Evolutionary conservation across 768 basidiomycete species (phyloP).

Genomic region (Collybiopsis confluens): DNA sequence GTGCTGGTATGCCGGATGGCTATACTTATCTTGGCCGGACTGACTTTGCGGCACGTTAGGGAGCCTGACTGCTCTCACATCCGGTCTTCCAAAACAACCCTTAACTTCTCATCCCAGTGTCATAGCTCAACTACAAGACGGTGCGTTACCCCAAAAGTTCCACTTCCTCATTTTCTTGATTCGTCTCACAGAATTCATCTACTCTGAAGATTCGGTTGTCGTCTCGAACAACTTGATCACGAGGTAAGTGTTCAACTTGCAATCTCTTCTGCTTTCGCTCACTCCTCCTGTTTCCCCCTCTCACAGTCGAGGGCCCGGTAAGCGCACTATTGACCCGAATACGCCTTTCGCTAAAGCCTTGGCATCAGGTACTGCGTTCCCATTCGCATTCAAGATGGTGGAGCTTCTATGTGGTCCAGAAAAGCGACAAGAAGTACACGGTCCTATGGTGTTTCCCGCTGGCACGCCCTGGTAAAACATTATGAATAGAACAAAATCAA

Average conservation of each 20-base stretch:
- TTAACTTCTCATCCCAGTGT: constrained; percentile 80
- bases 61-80: constrained; percentile 62
- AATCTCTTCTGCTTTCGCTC: too few species aligned
- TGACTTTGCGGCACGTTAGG: constrained; percentile 34
- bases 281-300: not conserved
- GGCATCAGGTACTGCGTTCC: constrained; percentile 62
- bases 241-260: constrained; percentile 44
- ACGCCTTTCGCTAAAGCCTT: not conserved
- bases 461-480: constrained; percentile 42
- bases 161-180: not conserved
- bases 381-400: constrained; percentile 74
- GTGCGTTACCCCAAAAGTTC: constrained; percentile 27
- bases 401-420: constrained; percentile 62
- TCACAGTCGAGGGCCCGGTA: constrained; percentile 68
- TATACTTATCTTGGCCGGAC: too few species aligned
- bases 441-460: constrained; percentile 69
- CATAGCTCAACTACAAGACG: constrained; percentile 48
- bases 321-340: constrained; percentile 9
- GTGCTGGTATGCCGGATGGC: constrained; percentile 52
- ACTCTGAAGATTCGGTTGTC: constrained; percentile 71
- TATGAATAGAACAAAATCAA: not conserved
- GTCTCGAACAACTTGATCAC: constrained; percentile 70
- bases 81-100: constrained; percentile 56
- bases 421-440: constrained; percentile 56
- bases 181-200: constrained; percentile 49